Conservation (phyloP, 1,139 yeast genomes). For the Yamadazyma pseudoaaseri region DNA sequence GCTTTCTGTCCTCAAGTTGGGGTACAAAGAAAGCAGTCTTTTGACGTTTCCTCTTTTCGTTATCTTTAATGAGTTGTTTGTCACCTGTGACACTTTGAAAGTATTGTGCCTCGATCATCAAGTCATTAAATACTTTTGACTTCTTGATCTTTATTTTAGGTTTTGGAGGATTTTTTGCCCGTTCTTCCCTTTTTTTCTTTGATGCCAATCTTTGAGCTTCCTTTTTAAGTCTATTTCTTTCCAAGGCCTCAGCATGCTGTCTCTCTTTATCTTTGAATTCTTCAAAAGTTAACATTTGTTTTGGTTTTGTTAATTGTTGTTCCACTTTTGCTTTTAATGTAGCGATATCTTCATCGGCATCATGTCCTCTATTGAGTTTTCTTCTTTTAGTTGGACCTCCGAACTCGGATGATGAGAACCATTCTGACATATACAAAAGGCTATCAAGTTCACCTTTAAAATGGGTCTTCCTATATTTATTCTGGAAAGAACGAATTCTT, state of each 20-base stretch:
- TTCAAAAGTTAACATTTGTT: conserved; percentile 5
- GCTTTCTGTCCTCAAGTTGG: conserved; percentile 17
- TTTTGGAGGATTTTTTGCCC: conserved; percentile 9
- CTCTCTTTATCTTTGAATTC: conserved; percentile 7
- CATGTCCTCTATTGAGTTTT: conserved; percentile 8
- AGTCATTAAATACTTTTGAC: conserved; percentile 5
- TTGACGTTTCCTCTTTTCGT: conserved; percentile 33
- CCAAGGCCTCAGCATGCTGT: conserved; percentile 1
- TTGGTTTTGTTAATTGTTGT: conserved; percentile 1
- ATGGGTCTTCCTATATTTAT: conserved; percentile 23
- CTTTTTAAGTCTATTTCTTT: conserved; percentile 2
- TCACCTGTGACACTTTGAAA: conserved; percentile 43
- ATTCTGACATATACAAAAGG: conserved; percentile 37
- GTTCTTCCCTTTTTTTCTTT: conserved; percentile 11
- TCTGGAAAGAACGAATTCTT: conserved; percentile 20
- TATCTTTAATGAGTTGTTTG: conserved; percentile 26
- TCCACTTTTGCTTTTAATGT: background rate
- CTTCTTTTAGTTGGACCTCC: conserved; percentile 14
- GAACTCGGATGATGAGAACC: conserved; percentile 27
- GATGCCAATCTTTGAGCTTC: conserved; percentile 9
- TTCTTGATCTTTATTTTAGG: background rate
- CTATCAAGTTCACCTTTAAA: conserved; percentile 31
- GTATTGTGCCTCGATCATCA: conserved; percentile 31
- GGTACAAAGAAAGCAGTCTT: conserved; percentile 28
- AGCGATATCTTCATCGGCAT: conserved; percentile 5